Evolutionary conservation across 768 basidiomycete genomes (phyloP).

Genomic region (Pilatotrama ljubarskyi): DNA sequence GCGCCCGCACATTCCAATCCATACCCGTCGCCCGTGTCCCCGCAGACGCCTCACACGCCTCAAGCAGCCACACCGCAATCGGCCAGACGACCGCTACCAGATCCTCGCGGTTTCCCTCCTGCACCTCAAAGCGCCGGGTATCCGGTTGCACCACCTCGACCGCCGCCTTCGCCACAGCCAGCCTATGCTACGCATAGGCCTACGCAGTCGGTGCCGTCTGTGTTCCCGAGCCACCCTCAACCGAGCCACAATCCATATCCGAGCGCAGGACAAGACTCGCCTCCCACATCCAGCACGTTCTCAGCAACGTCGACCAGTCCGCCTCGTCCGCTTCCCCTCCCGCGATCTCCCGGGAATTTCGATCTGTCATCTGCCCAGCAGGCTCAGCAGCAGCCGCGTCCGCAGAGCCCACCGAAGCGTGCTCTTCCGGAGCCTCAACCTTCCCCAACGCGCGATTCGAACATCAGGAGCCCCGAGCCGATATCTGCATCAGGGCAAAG

Average conservation of each 20-base stretch:
- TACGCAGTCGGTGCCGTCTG: constrained; percentile 15
- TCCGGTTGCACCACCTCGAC: constrained; percentile 11
- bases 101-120: constrained; percentile 19
- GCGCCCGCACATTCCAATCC: background rate
- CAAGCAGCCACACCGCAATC: constrained; percentile 7
- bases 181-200: constrained; percentile 14
- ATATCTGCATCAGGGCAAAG: constrained; percentile 26
- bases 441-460: background rate
- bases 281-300: constrained; percentile 6
- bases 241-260: background rate
- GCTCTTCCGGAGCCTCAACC: constrained; percentile 12
- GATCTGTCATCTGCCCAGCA: constrained; percentile 14
- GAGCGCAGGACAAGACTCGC: background rate
- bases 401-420: constrained; percentile 18
- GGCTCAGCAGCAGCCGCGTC: background rate
- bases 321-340: constrained; percentile 20
- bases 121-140: constrained; percentile 20
- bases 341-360: constrained; percentile 15
- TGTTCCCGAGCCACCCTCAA: constrained; percentile 3
- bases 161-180: constrained; percentile 20
- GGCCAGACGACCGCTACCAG: constrained; percentile 24
- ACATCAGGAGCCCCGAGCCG: constrained; percentile 7
- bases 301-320: constrained; percentile 15
- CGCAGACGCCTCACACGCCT: constrained; percentile 11
- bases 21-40: constrained; percentile 16